Percentiles rank a stretch among this genome's conserved stretches.
Evolutionary conservation across 148 eudicot species (phyloP).

Genomic region (Rhododendron kiyosumense): DNA sequence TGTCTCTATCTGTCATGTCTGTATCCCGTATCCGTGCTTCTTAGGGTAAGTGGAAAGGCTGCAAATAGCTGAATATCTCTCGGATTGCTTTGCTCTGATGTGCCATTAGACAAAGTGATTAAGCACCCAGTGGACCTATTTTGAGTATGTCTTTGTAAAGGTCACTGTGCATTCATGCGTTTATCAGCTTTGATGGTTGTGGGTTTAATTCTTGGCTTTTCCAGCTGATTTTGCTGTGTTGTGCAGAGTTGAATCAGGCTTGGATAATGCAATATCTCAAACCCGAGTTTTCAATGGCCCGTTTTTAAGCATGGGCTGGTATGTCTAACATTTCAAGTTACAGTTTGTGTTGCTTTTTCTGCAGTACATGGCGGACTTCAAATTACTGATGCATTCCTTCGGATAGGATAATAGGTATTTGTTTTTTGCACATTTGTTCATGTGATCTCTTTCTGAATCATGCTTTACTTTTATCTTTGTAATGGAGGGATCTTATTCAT

Average conservation of each 20-base stretch:
- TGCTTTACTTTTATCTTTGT: neutral
- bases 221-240: neutral
- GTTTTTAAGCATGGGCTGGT: neutral
- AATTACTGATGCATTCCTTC: neutral
- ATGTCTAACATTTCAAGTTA: neutral
- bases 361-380: too few species aligned
- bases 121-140: constrained; percentile 1
- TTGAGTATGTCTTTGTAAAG: neutral
- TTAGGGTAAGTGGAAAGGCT: neutral
- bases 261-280: constrained; percentile 3
- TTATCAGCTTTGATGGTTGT: neutral
- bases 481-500: neutral
- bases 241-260: neutral
- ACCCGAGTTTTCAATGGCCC: neutral
- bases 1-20: too few species aligned
- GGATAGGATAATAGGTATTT: neutral
- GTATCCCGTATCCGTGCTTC: too few species aligned
- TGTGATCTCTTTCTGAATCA: neutral
- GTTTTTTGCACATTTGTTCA: neutral
- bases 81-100: neutral
- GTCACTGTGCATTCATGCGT: neutral
- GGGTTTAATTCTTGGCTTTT: constrained; percentile 1
- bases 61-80: neutral
- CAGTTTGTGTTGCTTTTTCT: neutral
- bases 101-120: neutral